Base-by-base conservation (phyloP, 495 filamentous ascomycete species). In the Lasiosphaeriaceae sp. region DNA sequence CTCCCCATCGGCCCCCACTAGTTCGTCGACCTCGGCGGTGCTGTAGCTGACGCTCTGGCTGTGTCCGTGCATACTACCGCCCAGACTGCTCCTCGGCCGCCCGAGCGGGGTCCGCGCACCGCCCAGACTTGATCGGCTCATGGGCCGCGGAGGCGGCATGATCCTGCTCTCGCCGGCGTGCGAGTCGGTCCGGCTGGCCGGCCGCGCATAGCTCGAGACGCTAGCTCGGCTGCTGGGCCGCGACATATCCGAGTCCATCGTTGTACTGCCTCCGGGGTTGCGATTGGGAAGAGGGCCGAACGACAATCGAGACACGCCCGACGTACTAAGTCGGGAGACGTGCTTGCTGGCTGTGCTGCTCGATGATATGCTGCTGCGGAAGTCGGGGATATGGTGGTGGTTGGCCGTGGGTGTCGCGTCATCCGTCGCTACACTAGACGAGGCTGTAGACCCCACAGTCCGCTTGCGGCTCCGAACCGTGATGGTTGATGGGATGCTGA, bases 391-490 rank as follows among this genome's bases (percentile, higher is more conserved):
- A 47, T 55, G 47, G 21, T 4, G 5, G 39, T 43, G 29, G 45
- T 74, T 57, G 48, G 61, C 46, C n/a, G 77, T 81, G 0, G 77
- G 76, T 9, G 78, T 75, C 21, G 65, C 60, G 21, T 77, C 71
- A 19, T 73, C 70, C 26, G 69, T 65, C 20, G 77, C 73, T n/a
- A 75, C 68, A 43, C 77, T 74, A 24, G 71, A 71, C 9, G 26
- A 31, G 26, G 78, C 74, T 2, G 86, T 84, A 21, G 85, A 88
- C 44, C 82, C 85, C 47, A 81, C 79, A 58, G 83, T 90, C 56
- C 82, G 79, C 66, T 86, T 87, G 59, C 80, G 82, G 61, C 85
- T 86, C 21, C 92, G 84, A 63, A 93, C 83, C 0, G 90, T 91
- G 56, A 96, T 82, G 7, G 83, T 87, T 1, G 85, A 78, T 14